Conservation (phyloP, 2,329 filamentous ascomycete genomes). For the Epichloe gansuensis region DNA sequence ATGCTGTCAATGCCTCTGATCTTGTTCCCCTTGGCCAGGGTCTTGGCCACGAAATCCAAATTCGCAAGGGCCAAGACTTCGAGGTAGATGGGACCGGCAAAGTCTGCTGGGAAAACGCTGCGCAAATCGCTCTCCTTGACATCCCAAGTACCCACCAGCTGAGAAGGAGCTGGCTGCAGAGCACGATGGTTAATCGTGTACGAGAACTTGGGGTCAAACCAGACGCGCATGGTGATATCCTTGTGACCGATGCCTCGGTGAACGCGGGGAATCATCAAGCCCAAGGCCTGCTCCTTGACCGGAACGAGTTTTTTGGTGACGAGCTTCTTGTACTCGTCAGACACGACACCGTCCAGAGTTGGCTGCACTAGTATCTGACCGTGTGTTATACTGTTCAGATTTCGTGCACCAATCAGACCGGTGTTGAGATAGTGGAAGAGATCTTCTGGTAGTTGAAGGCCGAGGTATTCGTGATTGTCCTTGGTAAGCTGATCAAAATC, state of each 20-base stretch:
- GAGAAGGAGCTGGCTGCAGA: constrained; percentile 33
- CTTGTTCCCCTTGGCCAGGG: constrained; percentile 44
- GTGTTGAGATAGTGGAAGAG: constrained; percentile 80
- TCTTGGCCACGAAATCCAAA: constrained; percentile 54
- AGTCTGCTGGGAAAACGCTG: constrained; percentile 31
- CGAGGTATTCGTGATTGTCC: constrained; percentile 81
- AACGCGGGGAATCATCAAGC: constrained; percentile 65
- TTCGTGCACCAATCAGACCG: constrained; percentile 64
- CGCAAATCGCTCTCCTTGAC: constrained; percentile 48
- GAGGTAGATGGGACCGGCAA: constrained; percentile 32
- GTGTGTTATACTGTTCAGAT: constrained; percentile 72
- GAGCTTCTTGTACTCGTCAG: constrained; percentile 68
- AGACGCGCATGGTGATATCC: constrained; percentile 63
- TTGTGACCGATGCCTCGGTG: constrained; percentile 76
- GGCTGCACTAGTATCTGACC: constrained; percentile 65
- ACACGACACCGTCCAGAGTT: constrained; percentile 73
- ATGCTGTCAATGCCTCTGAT: constrained; percentile 49
- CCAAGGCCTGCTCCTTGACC: constrained; percentile 62
- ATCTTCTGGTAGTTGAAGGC: constrained; percentile 80
- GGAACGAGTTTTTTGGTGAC: constrained; percentile 62
- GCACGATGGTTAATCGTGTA: constrained; percentile 52
- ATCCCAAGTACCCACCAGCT: constrained; percentile 51
- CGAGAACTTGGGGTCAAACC: constrained; percentile 64
- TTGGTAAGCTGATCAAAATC: constrained; percentile 61
- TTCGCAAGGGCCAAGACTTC: constrained; percentile 58